phyloP scores from a whole-genome alignment of 2,329 filamentous ascomycete genomes.

The Blastomyces parvus region DNA sequence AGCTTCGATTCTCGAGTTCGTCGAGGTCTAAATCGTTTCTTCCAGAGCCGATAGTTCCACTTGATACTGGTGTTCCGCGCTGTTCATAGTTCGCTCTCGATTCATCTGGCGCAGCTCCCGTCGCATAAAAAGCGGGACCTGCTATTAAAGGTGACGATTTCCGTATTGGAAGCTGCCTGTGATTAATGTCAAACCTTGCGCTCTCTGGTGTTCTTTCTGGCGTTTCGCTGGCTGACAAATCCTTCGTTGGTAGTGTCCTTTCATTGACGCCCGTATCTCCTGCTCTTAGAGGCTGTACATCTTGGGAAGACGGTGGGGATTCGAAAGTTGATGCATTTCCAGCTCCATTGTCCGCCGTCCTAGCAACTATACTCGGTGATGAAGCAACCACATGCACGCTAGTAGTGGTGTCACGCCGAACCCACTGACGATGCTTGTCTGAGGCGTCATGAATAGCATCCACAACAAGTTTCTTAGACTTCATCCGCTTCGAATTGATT shows the following conservation, averaged over 20 bases:
- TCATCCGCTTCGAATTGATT: conserved; percentile 40
- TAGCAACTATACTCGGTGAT: background rate
- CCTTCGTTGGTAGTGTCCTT: background rate
- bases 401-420: background rate
- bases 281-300: background rate
- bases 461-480: conserved; percentile 1
- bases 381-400: too few species aligned
- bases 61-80: background rate
- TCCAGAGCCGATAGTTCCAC: background rate
- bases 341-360: background rate
- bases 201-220: background rate
- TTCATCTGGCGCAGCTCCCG: background rate
- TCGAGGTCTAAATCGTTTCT: background rate
- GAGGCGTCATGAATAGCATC: background rate
- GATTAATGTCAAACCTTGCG: background rate
- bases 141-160: background rate
- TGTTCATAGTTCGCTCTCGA: background rate
- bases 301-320: background rate
- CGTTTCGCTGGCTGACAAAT: background rate
- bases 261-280: background rate
- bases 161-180: background rate
- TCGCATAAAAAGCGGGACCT: background rate
- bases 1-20: background rate
- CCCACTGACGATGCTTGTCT: background rate
- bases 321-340: background rate